phyloP scores from a whole-genome alignment of 768 basidiomycete species.

The Auriscalpium vulgare region DNA sequence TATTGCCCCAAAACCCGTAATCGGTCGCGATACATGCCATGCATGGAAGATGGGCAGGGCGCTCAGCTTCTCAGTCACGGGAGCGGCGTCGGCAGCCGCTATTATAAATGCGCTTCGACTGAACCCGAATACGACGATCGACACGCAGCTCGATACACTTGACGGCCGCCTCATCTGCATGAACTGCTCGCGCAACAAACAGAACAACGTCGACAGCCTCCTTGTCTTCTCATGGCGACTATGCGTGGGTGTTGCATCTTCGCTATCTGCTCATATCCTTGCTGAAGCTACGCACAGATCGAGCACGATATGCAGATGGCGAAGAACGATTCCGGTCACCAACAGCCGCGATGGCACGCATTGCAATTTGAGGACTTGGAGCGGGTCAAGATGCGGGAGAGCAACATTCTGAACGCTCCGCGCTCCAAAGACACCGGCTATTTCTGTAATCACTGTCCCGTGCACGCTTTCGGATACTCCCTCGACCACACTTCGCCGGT shows the following conservation, averaged over 20 bases:
- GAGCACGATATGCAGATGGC: background rate
- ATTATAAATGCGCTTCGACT: background rate
- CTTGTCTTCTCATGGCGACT: background rate
- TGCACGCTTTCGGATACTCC: background rate
- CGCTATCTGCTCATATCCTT: background rate
- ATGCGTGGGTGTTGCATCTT: slow-evolving; percentile 3
- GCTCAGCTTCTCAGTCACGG: background rate
- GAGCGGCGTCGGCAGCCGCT: slow-evolving; percentile 1
- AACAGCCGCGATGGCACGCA: background rate
- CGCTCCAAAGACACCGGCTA: background rate
- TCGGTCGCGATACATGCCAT: slow-evolving; percentile 11
- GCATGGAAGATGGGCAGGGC: slow-evolving; percentile 5
- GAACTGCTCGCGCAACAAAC: background rate
- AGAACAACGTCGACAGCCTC: background rate
- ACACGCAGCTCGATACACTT: background rate
- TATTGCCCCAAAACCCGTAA: background rate
- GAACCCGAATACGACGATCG: background rate
- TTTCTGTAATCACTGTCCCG: background rate
- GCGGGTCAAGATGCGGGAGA: background rate
- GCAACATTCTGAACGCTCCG: too few species aligned
- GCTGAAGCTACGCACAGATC: background rate
- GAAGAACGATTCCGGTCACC: background rate
- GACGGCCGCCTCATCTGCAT: background rate
- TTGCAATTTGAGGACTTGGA: background rate
- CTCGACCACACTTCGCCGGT: background rate